Percentiles rank a stretch among this genome's conserved stretches.
These are phyloP conservation scores for Sporodiniella umbellata DNA, from an alignment of 371 early-diverging fungal species.

Conservation along the genomic window DNA sequence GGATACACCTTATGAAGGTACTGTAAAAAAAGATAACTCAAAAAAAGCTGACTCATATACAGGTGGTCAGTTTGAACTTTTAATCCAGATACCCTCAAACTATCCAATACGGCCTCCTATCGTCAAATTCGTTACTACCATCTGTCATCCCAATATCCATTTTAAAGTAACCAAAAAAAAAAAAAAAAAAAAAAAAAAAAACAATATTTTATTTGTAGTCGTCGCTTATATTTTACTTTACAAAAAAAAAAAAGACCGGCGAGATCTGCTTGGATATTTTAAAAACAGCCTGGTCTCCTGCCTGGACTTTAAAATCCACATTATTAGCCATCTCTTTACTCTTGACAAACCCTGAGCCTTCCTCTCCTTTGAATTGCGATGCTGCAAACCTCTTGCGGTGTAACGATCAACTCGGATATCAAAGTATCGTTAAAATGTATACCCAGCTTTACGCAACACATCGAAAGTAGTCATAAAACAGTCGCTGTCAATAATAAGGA, in stretches of 20 bases:
- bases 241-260: slow-evolving; percentile 50
- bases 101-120: slow-evolving; percentile 78
- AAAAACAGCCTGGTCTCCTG: slow-evolving; percentile 81
- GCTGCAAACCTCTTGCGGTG: slow-evolving; percentile 90
- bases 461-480: not conserved
- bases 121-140: slow-evolving; percentile 70
- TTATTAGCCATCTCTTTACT: slow-evolving; percentile 71
- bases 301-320: slow-evolving; percentile 75
- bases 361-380: slow-evolving; percentile 92
- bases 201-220: slow-evolving; percentile 79
- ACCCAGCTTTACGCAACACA: slow-evolving; percentile 66
- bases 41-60: no score
- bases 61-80: slow-evolving; percentile 61
- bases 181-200: slow-evolving; percentile 43
- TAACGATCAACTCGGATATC: slow-evolving; percentile 83
- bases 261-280: slow-evolving; percentile 85
- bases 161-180: slow-evolving; percentile 51
- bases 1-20: slow-evolving; percentile 84
- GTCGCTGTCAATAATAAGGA: no score
- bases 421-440: slow-evolving; percentile 85
- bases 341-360: slow-evolving; percentile 75
- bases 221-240: not conserved
- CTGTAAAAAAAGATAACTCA: not conserved
- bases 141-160: slow-evolving; percentile 82
- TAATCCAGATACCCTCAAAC: slow-evolving; percentile 53